Base-by-base conservation (phyloP, 352 stramenopile genomes). In the Phytophthora nicotianae region DNA sequence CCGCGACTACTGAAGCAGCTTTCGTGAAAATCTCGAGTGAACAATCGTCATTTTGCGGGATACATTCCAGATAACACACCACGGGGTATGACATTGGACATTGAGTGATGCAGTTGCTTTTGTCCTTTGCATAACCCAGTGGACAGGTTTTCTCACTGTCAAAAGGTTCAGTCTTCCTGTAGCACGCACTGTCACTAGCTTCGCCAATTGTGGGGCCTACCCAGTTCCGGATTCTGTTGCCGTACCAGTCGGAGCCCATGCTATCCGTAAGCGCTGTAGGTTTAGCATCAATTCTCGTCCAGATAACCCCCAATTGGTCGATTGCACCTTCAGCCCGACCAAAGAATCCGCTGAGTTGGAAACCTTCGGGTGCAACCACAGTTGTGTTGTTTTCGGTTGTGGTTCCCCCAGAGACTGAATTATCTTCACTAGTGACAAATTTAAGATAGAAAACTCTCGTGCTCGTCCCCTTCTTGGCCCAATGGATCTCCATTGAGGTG, bases 311-410 rank as follows among this genome's bases (percentile, higher is more conserved):
- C 7, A 73, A 19, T 55, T 62, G 59, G 37, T 65, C 26, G 0
- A 73, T 21, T 32, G 51, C 53, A 17, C 0, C 23, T 37, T 40
- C 53, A 11, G 47, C 48, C 6, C 65, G 52, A 21, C 65, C 65
- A 24, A 50, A 69, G 29, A 73, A 73, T 1, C 59, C 65, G 13
- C 65, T 60, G 17, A 73, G 49, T 3, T 69, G 65, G 14, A 61
- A 69, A 23, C 59, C 65, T 24, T 61, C 13, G 2, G 65, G 53
- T 7, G 65, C 59, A 7, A 9, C 42, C 24, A 56, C 26, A 7
- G 11, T 63, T 8, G 41, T 16, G 2, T 21, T 68, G 4, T 56
- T 19, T 2, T 47, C 40, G 13, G 58, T 68, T 9, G 54, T 56
- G 3, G 38, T 49, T 35, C 64, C 58, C 50, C 19, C 43, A 4